These are phyloP conservation scores for Discostella pseudostelligera DNA, from an alignment of 108 stramenopile genomes.

Conservation along the genomic window DNA sequence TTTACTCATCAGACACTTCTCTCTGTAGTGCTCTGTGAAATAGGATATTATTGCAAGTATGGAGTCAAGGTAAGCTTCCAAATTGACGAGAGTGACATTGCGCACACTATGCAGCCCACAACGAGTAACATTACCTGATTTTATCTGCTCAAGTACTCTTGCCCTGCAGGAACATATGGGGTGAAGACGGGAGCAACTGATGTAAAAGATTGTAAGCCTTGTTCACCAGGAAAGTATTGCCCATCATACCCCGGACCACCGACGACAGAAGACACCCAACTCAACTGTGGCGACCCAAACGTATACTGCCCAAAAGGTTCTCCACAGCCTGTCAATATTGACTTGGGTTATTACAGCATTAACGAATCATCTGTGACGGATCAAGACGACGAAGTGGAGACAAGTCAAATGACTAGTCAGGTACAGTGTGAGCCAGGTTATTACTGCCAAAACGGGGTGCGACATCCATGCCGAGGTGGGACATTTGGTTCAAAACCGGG, in stretches of 20 bases:
- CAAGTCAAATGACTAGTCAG: conserved; percentile 18
- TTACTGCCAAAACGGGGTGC: conserved; percentile 24
- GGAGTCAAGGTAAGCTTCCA: conserved; percentile 17
- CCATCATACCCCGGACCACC: conserved; percentile 37
- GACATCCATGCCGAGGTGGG: conserved; percentile 20
- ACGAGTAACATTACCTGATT: neutral
- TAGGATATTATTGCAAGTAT: conserved; percentile 31
- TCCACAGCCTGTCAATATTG: conserved; percentile 21
- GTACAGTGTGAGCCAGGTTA: conserved; percentile 28
- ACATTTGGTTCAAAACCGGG: conserved; percentile 26
- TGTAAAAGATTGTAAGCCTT: conserved; percentile 19
- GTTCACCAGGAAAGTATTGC: conserved; percentile 36
- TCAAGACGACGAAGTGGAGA: conserved; percentile 17
- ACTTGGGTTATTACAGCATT: conserved; percentile 41
- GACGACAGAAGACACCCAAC: conserved; percentile 20
- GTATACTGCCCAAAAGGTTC: conserved; percentile 36
- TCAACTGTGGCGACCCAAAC: conserved; percentile 26
- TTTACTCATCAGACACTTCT: neutral
- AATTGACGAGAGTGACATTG: neutral
- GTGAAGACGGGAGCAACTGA: conserved; percentile 15
- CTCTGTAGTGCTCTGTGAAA: conserved; percentile 24
- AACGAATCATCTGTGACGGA: conserved; percentile 11
- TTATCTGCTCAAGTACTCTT: conserved; percentile 22
- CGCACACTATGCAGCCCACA: neutral
- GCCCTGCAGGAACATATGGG: conserved; percentile 44